Evolutionary conservation across 148 eudicot genomes (phyloP), one percentile per base, ranked within the genome.

Genomic region (Rheum nobile): DNA sequence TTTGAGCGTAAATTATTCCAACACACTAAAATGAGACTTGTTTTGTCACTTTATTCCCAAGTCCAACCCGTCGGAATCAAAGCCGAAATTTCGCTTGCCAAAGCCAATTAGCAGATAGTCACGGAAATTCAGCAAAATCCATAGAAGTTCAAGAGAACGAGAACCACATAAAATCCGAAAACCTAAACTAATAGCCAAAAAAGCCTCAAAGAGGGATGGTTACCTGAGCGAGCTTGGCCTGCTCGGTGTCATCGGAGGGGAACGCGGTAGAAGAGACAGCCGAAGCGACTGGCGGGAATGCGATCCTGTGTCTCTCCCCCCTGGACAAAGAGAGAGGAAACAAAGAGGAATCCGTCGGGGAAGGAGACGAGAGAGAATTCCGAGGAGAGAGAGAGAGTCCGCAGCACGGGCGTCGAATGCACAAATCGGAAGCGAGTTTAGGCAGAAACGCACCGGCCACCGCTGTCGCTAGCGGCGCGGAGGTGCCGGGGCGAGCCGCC

Each of bases 141-240:
- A 4, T 68, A 68, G 31, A n/a, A 55, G 34, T 28, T 42, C 39
- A 31, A 31, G 52, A 55, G 61, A 37, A 14, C 68, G 19, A 63
- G 24, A 24, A 26, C 38, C 69, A 21, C 37, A 59, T 10, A 29
- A 28, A 61, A 61, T 29, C 37, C 35, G 1, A 28, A 61, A 65
- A 65, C 39, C 70, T 34, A 57, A 57, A 3, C 32, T 10, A 29
- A 34, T 34, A 34, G 41, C 70, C 68, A 4, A n/a, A 55, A 28
- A 6, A 41, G 22, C 43, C 31, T 44, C n/a, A 24, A 38, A 38
- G 54, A 24, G 10, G 38, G 39, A 61, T 32, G 67, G 42, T 71
- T 34, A 91, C 98, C 94, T 84, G 94, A 77, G 91, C 90, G 76
- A 90, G 92, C 75, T 90, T 93, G 75, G 88, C 91, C 71, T 86